A percentile compares a stretch with the other conserved stretches of the same genome.
phyloP scores from a whole-genome alignment of 2,329 filamentous ascomycete genomes.

The Fusarium fujikuroi region DNA sequence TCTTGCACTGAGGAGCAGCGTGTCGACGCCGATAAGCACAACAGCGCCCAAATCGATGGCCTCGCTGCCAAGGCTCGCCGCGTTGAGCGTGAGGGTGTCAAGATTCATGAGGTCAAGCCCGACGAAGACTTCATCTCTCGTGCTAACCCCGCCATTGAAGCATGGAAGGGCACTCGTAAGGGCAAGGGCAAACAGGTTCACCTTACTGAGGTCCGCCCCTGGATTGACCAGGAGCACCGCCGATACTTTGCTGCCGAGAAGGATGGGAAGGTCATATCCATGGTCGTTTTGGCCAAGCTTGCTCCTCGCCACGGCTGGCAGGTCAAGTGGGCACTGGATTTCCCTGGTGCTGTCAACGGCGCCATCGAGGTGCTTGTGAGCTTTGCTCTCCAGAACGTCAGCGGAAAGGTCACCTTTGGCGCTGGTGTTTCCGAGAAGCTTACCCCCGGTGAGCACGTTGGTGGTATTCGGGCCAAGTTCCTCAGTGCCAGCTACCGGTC shows the following conservation, averaged over 20 bases:
- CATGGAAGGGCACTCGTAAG: conserved; percentile 84
- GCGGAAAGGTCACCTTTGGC: conserved; percentile 81
- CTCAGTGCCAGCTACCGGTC: conserved; percentile 85
- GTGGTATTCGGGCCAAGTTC: conserved; percentile 82
- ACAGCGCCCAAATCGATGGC: conserved; percentile 52
- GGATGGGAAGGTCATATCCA: conserved; percentile 76
- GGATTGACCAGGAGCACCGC: conserved; percentile 84
- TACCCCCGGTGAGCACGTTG: conserved; percentile 82
- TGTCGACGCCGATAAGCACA: conserved; percentile 78
- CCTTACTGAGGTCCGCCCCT: conserved; percentile 88
- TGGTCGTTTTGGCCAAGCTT: conserved; percentile 86
- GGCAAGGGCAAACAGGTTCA: conserved; percentile 86
- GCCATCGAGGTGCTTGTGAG: conserved; percentile 87
- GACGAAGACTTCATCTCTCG: conserved; percentile 76
- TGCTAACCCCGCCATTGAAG: conserved; percentile 76
- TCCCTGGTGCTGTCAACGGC: conserved; percentile 85
- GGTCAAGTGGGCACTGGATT: conserved; percentile 96
- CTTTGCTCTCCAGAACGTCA: conserved; percentile 67
- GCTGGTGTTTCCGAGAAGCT: conserved; percentile 81
- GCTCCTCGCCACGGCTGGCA: conserved; percentile 87
- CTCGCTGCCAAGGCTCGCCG: conserved; percentile 81
- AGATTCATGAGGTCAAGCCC: conserved; percentile 77
- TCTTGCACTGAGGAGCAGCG: conserved; percentile 91
- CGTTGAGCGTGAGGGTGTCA: conserved; percentile 85
- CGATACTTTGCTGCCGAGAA: conserved; percentile 87